Evolutionary conservation across 2,329 filamentous ascomycete species (phyloP), one percentile per base, ranked within the genome.

Genomic region (Exutisphaerella laricina): DNA sequence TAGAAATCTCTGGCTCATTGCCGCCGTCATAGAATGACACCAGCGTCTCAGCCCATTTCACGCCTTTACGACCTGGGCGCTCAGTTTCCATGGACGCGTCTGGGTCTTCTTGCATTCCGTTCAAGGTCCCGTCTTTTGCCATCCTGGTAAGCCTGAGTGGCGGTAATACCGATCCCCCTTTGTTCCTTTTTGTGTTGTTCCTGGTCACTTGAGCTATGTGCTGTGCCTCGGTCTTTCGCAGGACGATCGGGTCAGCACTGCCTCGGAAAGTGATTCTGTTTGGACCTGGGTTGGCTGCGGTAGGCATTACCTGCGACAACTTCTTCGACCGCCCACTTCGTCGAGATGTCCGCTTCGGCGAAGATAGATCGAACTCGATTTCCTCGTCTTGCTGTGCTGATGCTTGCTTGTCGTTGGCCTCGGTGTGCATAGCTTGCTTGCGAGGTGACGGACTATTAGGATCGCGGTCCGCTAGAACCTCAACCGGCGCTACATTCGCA

Each of bases 111-210:
- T 31, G 44, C 9, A 39, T 43, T 9, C 30, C 46, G n/a, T 50
- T 34, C 16, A 50, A 48, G 12, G 45, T 45, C 18, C 30, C 39
- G 13, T 7, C 43, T 12, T 41, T 41, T 14, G 59, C 57, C 7
- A 74, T 58, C 43, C 69, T 70, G 17, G 64, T 58, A 8, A 75
- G 57, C 22, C 68, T 63, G 6, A 68, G 50, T n/a, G 55, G 59
- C 32, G 71, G 71, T 39, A 67, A 56, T 17, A 73, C 54, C 12
- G 66, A 63, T 17, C 66, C 67, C 33, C 67, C 66, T 45, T 74
- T 75, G 56, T 75, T 75, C 55, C 69, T 70, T 29, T 67, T 63
- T 6, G 72, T 75, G 51, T 75, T 75, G 37, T 58, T 60, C 23
- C 66, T 63, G 1, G 72, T 75, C 12, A 66, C 41, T 8, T 66